phyloP scores from a whole-genome alignment of 768 basidiomycete species.

The Psilocybe azurescens region DNA sequence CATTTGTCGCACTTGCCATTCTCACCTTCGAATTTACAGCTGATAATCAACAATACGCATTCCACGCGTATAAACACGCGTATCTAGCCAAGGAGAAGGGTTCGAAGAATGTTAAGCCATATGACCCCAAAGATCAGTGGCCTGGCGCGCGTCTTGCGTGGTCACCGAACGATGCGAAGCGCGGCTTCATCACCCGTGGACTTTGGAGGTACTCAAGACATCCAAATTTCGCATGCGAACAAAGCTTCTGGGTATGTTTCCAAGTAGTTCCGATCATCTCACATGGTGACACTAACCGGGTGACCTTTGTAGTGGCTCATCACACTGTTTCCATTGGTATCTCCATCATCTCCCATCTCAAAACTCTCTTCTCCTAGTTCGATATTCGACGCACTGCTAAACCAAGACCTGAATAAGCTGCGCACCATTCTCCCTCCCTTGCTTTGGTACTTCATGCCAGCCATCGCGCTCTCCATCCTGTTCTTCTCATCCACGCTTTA shows the following conservation, averaged over 20 bases:
- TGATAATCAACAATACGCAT: slow-evolving; percentile 93
- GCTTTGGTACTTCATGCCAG: slow-evolving; percentile 49
- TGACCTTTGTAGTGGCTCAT: slow-evolving; percentile 59
- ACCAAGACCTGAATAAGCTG: slow-evolving; percentile 29
- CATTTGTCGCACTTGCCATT: slow-evolving; percentile 58
- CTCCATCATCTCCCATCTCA: slow-evolving; percentile 34
- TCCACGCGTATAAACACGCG: slow-evolving; percentile 77
- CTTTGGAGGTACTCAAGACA: slow-evolving; percentile 89
- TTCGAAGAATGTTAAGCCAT: slow-evolving; percentile 37
- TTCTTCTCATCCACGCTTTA: slow-evolving; percentile 81
- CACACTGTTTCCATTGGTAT: slow-evolving; percentile 67
- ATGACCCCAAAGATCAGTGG: slow-evolving; percentile 61
- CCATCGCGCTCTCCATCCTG: slow-evolving; percentile 65
- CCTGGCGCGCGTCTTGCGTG: slow-evolving; percentile 67
- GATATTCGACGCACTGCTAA: slow-evolving; percentile 19
- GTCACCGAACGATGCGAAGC: slow-evolving; percentile 67
- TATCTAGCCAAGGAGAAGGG: slow-evolving; percentile 37
- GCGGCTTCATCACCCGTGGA: slow-evolving; percentile 87
- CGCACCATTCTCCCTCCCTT: slow-evolving; percentile 34
- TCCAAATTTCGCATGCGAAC: slow-evolving; percentile 93
- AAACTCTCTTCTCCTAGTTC: slow-evolving; percentile 21
- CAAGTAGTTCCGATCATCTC: background rate
- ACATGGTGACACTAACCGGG: background rate
- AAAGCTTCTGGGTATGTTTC: slow-evolving; percentile 77
- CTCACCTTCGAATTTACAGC: slow-evolving; percentile 79